These are phyloP conservation scores for Irpex rosettiformis DNA, from an alignment of 1,284 basidiomycete genomes.

Conservation along the genomic window DNA sequence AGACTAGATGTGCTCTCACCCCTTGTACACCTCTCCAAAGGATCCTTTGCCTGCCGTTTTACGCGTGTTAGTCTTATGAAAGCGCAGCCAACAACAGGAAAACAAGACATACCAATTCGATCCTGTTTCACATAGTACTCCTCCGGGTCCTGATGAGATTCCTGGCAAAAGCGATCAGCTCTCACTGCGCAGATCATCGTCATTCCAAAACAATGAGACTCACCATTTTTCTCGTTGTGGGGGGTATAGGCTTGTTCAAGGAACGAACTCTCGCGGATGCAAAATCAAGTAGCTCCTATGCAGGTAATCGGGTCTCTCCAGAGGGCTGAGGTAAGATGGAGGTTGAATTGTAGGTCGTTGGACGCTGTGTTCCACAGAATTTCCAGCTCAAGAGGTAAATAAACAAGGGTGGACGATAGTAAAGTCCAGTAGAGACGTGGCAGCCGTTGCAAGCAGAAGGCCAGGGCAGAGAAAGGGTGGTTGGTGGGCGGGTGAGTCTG, in stretches of 20 bases:
- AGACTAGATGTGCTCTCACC: slow-evolving; percentile 43
- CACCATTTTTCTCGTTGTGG: slow-evolving; percentile 13
- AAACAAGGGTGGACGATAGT: neutral
- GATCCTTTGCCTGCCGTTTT: slow-evolving; percentile 80
- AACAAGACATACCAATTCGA: slow-evolving; percentile 73
- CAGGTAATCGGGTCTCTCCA: neutral
- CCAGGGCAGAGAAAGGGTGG: slow-evolving; percentile 2
- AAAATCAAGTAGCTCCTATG: neutral
- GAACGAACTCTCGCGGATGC: neutral
- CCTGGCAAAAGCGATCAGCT: slow-evolving; percentile 36
- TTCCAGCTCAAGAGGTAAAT: neutral
- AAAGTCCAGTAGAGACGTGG: slow-evolving; percentile 7
- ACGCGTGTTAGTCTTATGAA: slow-evolving; percentile 14
- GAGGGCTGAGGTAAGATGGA: neutral
- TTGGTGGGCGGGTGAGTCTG: slow-evolving; percentile 6
- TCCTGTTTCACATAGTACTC: slow-evolving; percentile 96
- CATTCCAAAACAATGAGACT: neutral
- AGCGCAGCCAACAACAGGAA: slow-evolving; percentile 7
- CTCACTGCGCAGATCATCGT: slow-evolving; percentile 4
- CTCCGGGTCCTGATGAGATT: slow-evolving; percentile 81
- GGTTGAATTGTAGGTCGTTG: neutral
- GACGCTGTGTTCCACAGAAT: neutral
- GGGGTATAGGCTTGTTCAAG: slow-evolving; percentile 1
- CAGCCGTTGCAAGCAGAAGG: slow-evolving; percentile 3
- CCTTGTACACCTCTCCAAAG: slow-evolving; percentile 98